Percentiles rank a stretch among this genome's conserved stretches.
Conservation (phyloP, 2,329 filamentous ascomycete species). For the Cercospora sesami region DNA sequence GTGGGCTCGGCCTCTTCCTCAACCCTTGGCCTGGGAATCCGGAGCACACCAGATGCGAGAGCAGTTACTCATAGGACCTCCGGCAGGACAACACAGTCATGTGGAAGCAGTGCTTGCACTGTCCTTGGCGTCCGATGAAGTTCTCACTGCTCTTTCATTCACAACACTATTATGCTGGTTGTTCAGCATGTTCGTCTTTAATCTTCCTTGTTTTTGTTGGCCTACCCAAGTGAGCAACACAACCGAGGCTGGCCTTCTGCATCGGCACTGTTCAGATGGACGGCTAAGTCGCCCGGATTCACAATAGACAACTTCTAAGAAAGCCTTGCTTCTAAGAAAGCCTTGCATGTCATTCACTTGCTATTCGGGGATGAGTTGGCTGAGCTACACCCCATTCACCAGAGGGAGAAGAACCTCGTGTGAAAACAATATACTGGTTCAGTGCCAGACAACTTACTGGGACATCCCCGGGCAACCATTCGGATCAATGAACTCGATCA, state of each 20-base stretch:
- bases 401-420: too few relatives aligned
- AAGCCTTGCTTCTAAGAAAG: not conserved
- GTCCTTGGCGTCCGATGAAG: not conserved
- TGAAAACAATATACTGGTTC: too few relatives aligned
- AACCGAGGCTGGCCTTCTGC: not conserved
- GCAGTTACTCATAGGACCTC: not conserved
- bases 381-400: not conserved
- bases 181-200: not conserved
- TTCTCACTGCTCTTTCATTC: not conserved
- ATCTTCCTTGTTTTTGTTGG: not conserved
- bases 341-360: not conserved
- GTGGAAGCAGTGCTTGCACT: not conserved
- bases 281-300: not conserved
- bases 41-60: not conserved
- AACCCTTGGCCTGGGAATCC: too few relatives aligned
- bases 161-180: not conserved
- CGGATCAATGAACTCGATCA: too few relatives aligned
- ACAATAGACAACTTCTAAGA: not conserved
- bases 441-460: too few relatives aligned
- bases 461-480: too few relatives aligned
- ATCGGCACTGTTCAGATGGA: not conserved
- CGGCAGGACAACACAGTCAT: not conserved
- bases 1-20: not conserved
- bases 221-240: not conserved
- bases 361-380: not conserved